Evolutionary conservation across 176 grass and related monocot species (phyloP).

Genomic region (Cenchrus purpureus): DNA sequence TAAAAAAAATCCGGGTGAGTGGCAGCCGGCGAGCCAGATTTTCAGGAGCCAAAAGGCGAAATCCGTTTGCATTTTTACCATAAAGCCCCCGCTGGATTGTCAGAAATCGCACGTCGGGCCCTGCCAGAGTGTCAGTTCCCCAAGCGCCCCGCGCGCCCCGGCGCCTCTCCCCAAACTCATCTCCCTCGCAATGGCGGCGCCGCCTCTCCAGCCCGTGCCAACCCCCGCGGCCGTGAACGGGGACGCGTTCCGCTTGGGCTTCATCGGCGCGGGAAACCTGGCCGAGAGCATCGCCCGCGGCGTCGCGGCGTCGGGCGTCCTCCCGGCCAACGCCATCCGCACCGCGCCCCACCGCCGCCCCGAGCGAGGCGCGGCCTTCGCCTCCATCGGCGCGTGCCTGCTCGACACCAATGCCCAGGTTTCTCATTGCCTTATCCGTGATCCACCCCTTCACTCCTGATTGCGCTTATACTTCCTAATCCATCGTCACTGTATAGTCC

Average conservation of each 20-base stretch:
- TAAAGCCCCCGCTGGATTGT: not conserved
- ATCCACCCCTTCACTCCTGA: not conserved
- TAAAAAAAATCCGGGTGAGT: not conserved
- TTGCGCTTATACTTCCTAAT: not conserved
- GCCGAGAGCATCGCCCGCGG: conserved; percentile 96
- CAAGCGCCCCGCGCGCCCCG: not conserved
- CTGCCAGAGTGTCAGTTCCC: not conserved
- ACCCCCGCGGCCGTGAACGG: not conserved
- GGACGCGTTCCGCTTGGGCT: conserved; percentile 67
- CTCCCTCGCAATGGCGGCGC: conserved; percentile 53
- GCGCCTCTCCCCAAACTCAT: not conserved
- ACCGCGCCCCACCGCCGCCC: conserved; percentile 67
- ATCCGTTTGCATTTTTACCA: not conserved
- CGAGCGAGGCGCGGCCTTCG: conserved; percentile 72
- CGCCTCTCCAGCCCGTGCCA: conserved; percentile 30
- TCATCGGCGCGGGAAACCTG: conserved; percentile 86
- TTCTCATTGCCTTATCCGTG: not conserved
- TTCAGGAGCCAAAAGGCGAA: not conserved
- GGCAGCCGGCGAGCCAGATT: not conserved
- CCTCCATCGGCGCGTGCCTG: conserved; percentile 66
- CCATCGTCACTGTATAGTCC: not conserved
- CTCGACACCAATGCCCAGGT: conserved; percentile 80
- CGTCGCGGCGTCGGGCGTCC: conserved; percentile 74
- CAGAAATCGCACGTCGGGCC: not conserved
- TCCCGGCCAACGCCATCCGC: conserved; percentile 70